Conservation (phyloP, 106 monocot species). For the Apostasia ramifera region DNA sequence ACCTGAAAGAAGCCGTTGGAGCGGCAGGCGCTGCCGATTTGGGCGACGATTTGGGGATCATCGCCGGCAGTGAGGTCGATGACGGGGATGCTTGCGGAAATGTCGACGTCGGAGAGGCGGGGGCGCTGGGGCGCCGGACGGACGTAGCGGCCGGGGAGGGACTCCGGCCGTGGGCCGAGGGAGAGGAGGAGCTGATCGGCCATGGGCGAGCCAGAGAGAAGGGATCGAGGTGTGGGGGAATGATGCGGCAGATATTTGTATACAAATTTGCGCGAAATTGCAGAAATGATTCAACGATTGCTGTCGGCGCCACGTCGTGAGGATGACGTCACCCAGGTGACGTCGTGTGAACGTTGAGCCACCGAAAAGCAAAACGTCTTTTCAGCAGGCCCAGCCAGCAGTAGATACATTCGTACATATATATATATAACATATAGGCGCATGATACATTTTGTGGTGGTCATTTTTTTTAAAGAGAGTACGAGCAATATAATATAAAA, state of each 20-base stretch:
- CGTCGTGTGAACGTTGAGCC: too few species aligned
- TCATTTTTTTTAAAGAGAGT: too few species aligned
- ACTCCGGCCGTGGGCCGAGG: constrained; percentile 13
- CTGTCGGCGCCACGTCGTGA: too few species aligned
- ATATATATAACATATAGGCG: too few species aligned
- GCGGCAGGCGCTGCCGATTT: constrained; percentile 47
- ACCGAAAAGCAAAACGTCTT: too few species aligned
- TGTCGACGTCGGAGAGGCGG: constrained; percentile 34
- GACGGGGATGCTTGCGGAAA: constrained; percentile 46
- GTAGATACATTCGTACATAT: too few species aligned
- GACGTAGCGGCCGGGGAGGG: constrained; percentile 53
- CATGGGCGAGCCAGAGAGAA: constrained; percentile 15
- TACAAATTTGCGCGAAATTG: too few species aligned
- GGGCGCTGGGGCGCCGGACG: constrained; percentile 64
- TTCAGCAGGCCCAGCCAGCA: too few species aligned
- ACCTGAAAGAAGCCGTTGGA: constrained; percentile 88
- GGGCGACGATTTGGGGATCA: constrained; percentile 14
- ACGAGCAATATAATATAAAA: too few species aligned
- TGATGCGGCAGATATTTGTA: background rate
- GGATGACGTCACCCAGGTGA: too few species aligned
- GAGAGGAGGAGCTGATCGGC: constrained; percentile 46
- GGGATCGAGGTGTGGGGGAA: background rate
- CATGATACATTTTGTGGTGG: too few species aligned
- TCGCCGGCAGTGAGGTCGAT: constrained; percentile 45
- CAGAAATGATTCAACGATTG: too few species aligned